These are phyloP conservation scores for Phytophthora rubi DNA, from an alignment of 352 stramenopile species.

Conservation along the genomic window DNA sequence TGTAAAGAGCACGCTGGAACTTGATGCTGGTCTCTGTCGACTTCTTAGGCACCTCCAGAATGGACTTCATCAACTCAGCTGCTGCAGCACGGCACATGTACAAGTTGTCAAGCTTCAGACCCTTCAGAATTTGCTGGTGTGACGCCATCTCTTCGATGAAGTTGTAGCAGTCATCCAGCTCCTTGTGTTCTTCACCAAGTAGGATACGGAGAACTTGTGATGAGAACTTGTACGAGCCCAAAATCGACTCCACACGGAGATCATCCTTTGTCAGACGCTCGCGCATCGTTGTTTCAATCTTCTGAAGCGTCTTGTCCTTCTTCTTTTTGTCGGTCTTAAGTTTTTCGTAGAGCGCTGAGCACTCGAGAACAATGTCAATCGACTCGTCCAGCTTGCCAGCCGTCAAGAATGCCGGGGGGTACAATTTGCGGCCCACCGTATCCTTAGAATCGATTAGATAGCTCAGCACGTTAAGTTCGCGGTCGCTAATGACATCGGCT, in stretches of 20 bases:
- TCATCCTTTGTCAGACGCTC: slow-evolving; percentile 85
- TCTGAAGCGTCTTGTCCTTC: slow-evolving; percentile 86
- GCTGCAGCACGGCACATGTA: slow-evolving; percentile 68
- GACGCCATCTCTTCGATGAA: slow-evolving; percentile 86
- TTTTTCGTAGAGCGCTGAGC: slow-evolving; percentile 78
- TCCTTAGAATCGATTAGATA: slow-evolving; percentile 87
- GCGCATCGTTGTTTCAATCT: slow-evolving; percentile 85
- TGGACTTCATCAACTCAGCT: slow-evolving; percentile 85
- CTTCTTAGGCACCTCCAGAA: slow-evolving; percentile 82
- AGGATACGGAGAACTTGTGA: slow-evolving; percentile 82
- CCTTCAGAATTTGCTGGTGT: slow-evolving; percentile 78
- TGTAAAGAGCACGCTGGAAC: slow-evolving; percentile 84
- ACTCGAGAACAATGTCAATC: slow-evolving; percentile 87
- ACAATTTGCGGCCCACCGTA: slow-evolving; percentile 70
- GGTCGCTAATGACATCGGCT: slow-evolving; percentile 81
- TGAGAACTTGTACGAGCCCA: slow-evolving; percentile 90
- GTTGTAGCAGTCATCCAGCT: slow-evolving; percentile 81
- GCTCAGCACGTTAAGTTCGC: slow-evolving; percentile 83
- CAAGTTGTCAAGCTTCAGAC: slow-evolving; percentile 77
- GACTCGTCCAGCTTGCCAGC: slow-evolving; percentile 85
- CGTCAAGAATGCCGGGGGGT: slow-evolving; percentile 81
- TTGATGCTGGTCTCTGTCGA: slow-evolving; percentile 81
- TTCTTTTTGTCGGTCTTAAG: slow-evolving; percentile 88
- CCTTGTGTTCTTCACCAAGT: slow-evolving; percentile 85
- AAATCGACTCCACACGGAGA: slow-evolving; percentile 78